Evolutionary conservation across 148 eudicot genomes (phyloP).

Genomic region (Talinum fruticosum): DNA sequence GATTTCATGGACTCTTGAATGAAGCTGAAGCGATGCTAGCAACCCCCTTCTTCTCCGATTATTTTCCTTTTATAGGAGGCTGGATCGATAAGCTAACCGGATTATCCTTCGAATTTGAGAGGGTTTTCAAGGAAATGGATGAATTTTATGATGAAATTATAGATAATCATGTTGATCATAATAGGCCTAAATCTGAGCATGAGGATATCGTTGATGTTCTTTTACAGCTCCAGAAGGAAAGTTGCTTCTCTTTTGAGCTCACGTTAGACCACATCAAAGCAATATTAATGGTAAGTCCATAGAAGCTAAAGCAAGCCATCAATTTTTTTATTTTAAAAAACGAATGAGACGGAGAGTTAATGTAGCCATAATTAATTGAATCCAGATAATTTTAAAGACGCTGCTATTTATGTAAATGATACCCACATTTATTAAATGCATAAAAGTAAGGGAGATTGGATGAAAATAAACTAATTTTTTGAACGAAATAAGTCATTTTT

Average conservation of each 20-base stretch:
- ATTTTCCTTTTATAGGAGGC: constrained; percentile 17
- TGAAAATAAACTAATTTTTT: no score
- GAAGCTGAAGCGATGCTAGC: constrained; percentile 19
- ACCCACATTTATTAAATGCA: no score
- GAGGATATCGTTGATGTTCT: constrained; percentile 31
- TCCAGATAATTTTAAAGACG: no score
- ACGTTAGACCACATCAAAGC: constrained; percentile 37
- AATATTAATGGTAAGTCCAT: constrained; percentile 30
- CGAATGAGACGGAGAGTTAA: no score
- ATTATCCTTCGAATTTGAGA: constrained; percentile 18
- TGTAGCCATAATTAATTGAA: no score
- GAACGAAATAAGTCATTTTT: no score
- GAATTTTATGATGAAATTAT: constrained; percentile 29
- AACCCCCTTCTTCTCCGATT: constrained; percentile 21
- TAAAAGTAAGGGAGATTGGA: no score
- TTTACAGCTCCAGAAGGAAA: constrained; percentile 13
- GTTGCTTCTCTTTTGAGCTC: constrained; percentile 11
- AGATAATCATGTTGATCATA: constrained; percentile 22
- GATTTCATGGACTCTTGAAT: constrained; percentile 14
- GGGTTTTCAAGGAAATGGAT: constrained; percentile 22
- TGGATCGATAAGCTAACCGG: constrained; percentile 31
- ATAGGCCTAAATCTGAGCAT: not conserved
- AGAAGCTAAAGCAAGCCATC: no score
- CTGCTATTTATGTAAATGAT: no score
- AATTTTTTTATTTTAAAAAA: no score